A percentile compares a stretch with the other conserved stretches of the same genome.
Conservation (phyloP, 2,329 filamentous ascomycete species). For the Thielaviopsis euricoi region DNA sequence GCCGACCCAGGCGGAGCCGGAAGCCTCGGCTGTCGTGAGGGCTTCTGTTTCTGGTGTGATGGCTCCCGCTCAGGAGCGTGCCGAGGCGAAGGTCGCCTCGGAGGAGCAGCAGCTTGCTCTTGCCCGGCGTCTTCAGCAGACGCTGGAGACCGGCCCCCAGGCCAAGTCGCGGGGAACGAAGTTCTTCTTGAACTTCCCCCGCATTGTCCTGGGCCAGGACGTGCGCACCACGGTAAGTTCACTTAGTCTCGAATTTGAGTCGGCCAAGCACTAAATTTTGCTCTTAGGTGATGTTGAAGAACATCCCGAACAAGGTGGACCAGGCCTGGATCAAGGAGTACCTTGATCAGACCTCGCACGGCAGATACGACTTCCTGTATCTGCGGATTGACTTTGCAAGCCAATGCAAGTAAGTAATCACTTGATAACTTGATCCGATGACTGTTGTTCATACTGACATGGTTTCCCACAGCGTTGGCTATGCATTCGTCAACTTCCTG, state of each 20-base stretch:
- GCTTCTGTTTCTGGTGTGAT: background rate
- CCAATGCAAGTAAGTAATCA: slow-evolving; percentile 55
- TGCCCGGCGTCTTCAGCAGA: background rate
- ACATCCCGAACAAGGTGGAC: slow-evolving; percentile 83
- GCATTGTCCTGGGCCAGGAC: slow-evolving; percentile 31
- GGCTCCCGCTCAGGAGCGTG: background rate
- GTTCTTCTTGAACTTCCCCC: slow-evolving; percentile 34
- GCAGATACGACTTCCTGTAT: slow-evolving; percentile 90
- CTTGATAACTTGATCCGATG: background rate
- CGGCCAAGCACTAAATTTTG: background rate
- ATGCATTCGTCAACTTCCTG: slow-evolving; percentile 92
- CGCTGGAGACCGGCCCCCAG: background rate
- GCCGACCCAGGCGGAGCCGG: no score
- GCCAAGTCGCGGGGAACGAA: slow-evolving; percentile 17
- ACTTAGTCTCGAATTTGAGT: background rate
- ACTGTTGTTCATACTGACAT: slow-evolving; percentile 15
- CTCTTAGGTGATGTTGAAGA: slow-evolving; percentile 72
- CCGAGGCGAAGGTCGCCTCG: background rate
- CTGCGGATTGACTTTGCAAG: slow-evolving; percentile 77
- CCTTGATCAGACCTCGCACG: slow-evolving; percentile 61
- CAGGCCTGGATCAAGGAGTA: slow-evolving; percentile 62
- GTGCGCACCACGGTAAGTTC: slow-evolving; percentile 55
- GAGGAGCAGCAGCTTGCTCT: background rate
- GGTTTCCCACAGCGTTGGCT: slow-evolving; percentile 54
- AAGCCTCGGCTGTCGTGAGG: background rate